phyloP scores from a whole-genome alignment of 257 asterid species.

The Solanum peruvianum region DNA sequence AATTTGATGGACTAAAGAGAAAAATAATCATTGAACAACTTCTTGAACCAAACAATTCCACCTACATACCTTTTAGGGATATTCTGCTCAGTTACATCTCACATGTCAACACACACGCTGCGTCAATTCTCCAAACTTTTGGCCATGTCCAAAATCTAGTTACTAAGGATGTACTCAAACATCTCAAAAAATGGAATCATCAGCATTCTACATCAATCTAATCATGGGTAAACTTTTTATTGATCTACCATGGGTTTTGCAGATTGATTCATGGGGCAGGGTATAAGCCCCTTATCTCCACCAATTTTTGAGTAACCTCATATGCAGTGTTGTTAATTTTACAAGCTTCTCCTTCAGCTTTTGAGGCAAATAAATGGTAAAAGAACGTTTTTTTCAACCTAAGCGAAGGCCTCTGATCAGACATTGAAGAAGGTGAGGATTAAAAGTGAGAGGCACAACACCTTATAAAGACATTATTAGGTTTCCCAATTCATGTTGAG shows the following conservation, averaged over 20 bases:
- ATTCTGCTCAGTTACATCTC: no score
- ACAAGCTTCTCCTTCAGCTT: not conserved
- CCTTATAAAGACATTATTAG: no score
- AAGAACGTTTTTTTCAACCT: conserved; percentile 19
- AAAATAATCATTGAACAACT: no score
- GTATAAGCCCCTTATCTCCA: not conserved
- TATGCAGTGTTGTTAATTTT: not conserved
- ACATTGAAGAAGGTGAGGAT: not conserved
- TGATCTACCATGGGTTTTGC: conserved; percentile 37
- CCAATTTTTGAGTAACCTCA: not conserved
- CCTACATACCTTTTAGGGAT: no score
- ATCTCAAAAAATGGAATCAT: not conserved
- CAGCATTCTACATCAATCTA: not conserved
- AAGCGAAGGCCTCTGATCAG: not conserved
- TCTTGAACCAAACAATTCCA: no score
- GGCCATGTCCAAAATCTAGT: conserved; percentile 8
- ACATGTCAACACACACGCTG: no score
- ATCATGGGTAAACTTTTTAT: not conserved
- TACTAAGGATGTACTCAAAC: conserved; percentile 14
- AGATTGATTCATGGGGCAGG: conserved; percentile 13
- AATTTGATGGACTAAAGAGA: no score
- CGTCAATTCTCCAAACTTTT: not conserved
- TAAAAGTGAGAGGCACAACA: no score
- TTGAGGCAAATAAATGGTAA: conserved; percentile 23
- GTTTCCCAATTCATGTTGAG: no score